A percentile compares a stretch with the other conserved stretches of the same genome.
Conservation (phyloP, 129 eudicot genomes). For the Tagetes patula region DNA sequence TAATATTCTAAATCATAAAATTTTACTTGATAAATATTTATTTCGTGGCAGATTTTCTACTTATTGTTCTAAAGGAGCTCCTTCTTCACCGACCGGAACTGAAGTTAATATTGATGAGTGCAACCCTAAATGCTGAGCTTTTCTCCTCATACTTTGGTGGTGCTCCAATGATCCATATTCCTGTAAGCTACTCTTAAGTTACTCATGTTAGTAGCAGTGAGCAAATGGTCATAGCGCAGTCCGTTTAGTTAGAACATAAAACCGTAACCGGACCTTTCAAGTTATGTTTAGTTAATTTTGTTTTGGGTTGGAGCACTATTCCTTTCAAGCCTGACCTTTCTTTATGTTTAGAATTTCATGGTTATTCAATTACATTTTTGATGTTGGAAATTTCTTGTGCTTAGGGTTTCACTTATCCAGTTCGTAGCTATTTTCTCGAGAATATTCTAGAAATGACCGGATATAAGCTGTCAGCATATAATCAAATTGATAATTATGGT, state of each 20-base stretch:
- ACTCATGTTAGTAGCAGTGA: neutral
- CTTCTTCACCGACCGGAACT: conserved; percentile 96
- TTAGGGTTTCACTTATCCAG: conserved; percentile 97
- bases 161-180: conserved; percentile 90
- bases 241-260: no score
- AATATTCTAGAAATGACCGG: conserved; percentile 83
- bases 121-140: conserved; percentile 94
- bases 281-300: neutral
- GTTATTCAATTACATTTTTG: neutral
- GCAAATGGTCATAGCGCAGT: no score
- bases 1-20: conserved; percentile 8
- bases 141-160: conserved; percentile 91
- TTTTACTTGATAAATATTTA: conserved; percentile 13
- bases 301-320: neutral
- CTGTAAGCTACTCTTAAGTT: conserved; percentile 58
- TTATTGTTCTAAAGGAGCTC: conserved; percentile 94
- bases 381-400: conserved; percentile 12
- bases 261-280: neutral
- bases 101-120: conserved; percentile 91
- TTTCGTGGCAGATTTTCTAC: conserved; percentile 76
- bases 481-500: conserved; percentile 96
- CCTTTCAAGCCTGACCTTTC: conserved; percentile 1
- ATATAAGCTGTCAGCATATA: conserved; percentile 70
- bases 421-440: conserved; percentile 80
- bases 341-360: neutral